Conservation (phyloP, 345 rosid genomes). For the Viola odorata region DNA sequence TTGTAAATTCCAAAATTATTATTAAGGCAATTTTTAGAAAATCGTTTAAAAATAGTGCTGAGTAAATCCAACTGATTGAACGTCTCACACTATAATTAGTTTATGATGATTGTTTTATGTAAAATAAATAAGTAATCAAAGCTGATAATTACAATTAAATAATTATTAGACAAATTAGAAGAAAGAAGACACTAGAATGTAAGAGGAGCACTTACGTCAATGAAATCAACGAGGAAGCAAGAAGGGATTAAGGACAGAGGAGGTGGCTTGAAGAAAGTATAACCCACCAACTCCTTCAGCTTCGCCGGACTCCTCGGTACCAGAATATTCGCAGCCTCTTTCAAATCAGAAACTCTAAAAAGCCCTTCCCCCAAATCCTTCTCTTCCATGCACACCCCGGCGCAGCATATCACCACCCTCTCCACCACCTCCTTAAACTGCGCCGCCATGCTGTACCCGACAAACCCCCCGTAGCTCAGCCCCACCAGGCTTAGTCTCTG, state of each 20-base stretch:
- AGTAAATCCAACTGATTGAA: too few species aligned
- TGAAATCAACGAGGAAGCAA: constrained; percentile 57
- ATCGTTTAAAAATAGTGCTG: too few species aligned
- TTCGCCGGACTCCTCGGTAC: constrained; percentile 57
- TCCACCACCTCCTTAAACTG: constrained; percentile 56
- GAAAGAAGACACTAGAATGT: not conserved
- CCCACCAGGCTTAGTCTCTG: constrained; percentile 55
- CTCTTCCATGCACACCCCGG: constrained; percentile 82
- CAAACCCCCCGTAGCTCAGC: constrained; percentile 82
- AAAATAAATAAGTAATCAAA: too few species aligned
- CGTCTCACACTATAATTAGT: too few species aligned
- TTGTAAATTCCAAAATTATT: too few species aligned
- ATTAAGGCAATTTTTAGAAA: too few species aligned
- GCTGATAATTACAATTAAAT: too few species aligned
- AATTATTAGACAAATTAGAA: not conserved
- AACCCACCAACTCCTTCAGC: constrained; percentile 54
- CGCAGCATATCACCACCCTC: constrained; percentile 58
- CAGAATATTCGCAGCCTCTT: constrained; percentile 58
- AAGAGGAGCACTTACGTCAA: constrained; percentile 28
- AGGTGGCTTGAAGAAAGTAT: constrained; percentile 37
- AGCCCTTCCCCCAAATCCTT: constrained; percentile 59
- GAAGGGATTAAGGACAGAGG: constrained; percentile 37
- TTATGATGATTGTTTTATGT: too few species aligned
- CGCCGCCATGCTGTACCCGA: constrained; percentile 69
- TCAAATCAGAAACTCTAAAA: constrained; percentile 54